Conservation (phyloP, 1,139 yeast species). For the Hanseniaspora gamundiae region DNA sequence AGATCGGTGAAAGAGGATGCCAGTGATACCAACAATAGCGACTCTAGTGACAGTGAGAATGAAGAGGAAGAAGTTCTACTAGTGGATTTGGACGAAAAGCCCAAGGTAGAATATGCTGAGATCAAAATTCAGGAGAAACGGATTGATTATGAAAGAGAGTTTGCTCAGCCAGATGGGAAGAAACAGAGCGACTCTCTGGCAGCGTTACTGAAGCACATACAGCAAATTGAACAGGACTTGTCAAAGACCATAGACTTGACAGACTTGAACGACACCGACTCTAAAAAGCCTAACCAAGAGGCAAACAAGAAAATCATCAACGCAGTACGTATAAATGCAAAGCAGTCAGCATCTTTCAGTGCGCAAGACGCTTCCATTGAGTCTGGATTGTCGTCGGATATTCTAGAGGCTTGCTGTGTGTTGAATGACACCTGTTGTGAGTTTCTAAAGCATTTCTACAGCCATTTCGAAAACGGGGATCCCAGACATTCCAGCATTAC, state of each 20-base stretch:
- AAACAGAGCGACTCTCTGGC: conserved; percentile 2
- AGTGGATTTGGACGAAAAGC: conserved; percentile 33
- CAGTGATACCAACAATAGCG: conserved; percentile 24
- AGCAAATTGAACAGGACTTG: background rate
- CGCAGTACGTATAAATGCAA: conserved; percentile 45
- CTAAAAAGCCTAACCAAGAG: conserved; percentile 13
- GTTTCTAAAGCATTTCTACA: conserved; percentile 61
- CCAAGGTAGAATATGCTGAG: conserved; percentile 42
- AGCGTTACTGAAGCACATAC: background rate
- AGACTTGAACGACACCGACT: conserved; percentile 10
- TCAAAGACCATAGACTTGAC: conserved; percentile 15
- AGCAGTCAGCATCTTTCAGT: conserved; percentile 38
- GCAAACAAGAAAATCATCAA: conserved; percentile 28
- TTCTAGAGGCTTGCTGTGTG: conserved; percentile 33
- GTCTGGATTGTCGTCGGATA: conserved; percentile 18
- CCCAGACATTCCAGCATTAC: conserved; percentile 37
- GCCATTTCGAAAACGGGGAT: conserved; percentile 47
- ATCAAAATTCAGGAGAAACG: conserved; percentile 26
- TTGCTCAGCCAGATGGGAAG: conserved; percentile 7
- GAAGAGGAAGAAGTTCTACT: conserved; percentile 2
- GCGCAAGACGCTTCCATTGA: conserved; percentile 15
- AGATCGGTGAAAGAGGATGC: conserved; percentile 12
- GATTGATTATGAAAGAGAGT: conserved; percentile 26
- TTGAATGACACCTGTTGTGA: conserved; percentile 60
- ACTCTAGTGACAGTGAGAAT: conserved; percentile 21